A percentile compares a stretch with the other conserved stretches of the same genome.
These are phyloP conservation scores for Schoenoplectus triqueter DNA, from an alignment of 202 grass and related monocot species.

Conservation along the genomic window DNA sequence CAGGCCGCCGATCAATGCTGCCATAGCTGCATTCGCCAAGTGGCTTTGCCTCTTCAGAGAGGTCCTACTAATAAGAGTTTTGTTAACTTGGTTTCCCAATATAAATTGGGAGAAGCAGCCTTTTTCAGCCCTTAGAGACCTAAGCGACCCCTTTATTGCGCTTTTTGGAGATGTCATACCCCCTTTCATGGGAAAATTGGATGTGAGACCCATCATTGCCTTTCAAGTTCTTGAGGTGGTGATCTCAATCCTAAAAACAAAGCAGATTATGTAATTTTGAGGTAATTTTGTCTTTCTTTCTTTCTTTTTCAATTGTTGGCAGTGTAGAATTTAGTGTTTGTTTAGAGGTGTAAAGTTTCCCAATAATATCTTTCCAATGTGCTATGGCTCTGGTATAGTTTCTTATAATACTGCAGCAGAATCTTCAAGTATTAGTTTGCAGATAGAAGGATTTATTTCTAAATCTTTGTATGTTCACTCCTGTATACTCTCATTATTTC, in stretches of 20 bases:
- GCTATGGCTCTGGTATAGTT: not conserved
- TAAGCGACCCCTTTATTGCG: constrained; percentile 86
- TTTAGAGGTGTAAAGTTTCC: not conserved
- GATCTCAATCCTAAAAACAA: constrained; percentile 75
- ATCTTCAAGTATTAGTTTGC: not conserved
- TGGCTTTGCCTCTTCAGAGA: constrained; percentile 89
- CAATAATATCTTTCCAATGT: not conserved
- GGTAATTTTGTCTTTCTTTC: constrained; percentile 3
- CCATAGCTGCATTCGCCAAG: constrained; percentile 65
- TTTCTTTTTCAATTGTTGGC: not conserved
- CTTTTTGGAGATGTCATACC: constrained; percentile 92
- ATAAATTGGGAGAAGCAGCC: constrained; percentile 91
- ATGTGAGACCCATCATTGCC: constrained; percentile 86
- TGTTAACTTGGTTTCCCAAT: constrained; percentile 92
- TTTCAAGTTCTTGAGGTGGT: constrained; percentile 84
- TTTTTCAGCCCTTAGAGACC: constrained; percentile 80
- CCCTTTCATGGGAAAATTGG: constrained; percentile 82
- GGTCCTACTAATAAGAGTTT: constrained; percentile 86
- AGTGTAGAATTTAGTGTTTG: not conserved
- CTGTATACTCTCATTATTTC: not conserved
- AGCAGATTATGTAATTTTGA: constrained; percentile 71
- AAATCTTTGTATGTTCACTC: constrained; percentile 5
- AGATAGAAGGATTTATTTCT: not conserved
- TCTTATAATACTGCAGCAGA: not conserved
- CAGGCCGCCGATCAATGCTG: constrained; percentile 56